Conservation (phyloP, 371 early-diverging fungal genomes). For the Mortierella sp. region DNA sequence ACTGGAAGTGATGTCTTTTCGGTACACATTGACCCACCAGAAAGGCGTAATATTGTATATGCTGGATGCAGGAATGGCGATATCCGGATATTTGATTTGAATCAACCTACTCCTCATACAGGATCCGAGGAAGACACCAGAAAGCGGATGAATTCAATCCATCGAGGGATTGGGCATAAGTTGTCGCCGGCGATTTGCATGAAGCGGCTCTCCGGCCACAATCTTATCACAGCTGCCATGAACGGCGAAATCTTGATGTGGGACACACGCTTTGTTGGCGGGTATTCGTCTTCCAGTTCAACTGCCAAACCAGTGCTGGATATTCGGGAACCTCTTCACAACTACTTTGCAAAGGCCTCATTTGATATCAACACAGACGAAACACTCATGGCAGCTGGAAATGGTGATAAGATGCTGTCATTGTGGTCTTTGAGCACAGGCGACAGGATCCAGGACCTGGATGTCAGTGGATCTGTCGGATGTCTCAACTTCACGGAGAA, state of each 20-base stretch:
- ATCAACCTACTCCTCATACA: conserved; percentile 8
- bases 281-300: not conserved
- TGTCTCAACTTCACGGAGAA: conserved; percentile 21
- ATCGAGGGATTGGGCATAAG: conserved; percentile 42
- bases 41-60: conserved; percentile 28
- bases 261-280: conserved; percentile 44
- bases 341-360: conserved; percentile 25
- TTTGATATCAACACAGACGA: conserved; percentile 34
- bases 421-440: conserved; percentile 45
- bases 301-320: conserved; percentile 29
- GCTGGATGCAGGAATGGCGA: conserved; percentile 48
- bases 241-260: conserved; percentile 49
- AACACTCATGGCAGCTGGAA: conserved; percentile 33
- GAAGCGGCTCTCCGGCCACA: conserved; percentile 27
- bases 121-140: not conserved
- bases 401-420: conserved; percentile 24
- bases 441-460: conserved; percentile 30
- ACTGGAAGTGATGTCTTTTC: conserved; percentile 52
- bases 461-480: conserved; percentile 10
- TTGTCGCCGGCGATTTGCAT: conserved; percentile 36
- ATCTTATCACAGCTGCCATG: conserved; percentile 46
- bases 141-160: conserved; percentile 1
- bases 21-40: conserved; percentile 26
- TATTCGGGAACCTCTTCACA: conserved; percentile 17
- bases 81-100: conserved; percentile 36